Base-by-base conservation (phyloP, 768 basidiomycete species). In the Lactarius hatsudake region DNA sequence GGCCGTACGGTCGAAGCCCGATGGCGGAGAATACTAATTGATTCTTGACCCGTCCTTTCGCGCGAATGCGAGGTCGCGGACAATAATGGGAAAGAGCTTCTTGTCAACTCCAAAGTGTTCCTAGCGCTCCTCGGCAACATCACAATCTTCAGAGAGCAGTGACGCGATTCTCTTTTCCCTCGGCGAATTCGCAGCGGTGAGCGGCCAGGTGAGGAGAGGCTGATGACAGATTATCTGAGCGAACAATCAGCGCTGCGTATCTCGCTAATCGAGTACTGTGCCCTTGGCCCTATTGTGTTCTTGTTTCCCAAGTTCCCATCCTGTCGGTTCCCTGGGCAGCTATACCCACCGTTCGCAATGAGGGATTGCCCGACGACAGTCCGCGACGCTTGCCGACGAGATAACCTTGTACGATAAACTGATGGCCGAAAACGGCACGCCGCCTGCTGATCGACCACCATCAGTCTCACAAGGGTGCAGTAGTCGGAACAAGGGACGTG, bases 21-120 rank as follows among this genome's bases (percentile, higher is more conserved):
- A 64, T 32, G 43, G 43, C 51, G 61, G 65, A 60, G 13, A 26
- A 53, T 36, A 26, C 13, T 53, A 53, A 53, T 53, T 26, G 48
- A 12, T 15, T 51, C 43, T 45, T 45, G 20, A n/a, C 43, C 51
- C 23, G 48, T 51, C 48, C 23, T 28, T 15, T 26, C 23, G 13
- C 23, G 51, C 26, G 51, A 53, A 15, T 53, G 5, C 26, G 23
- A 26, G 12, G 26, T 53, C 51, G 13, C 45, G 20, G 18, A 18
- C 45, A 42, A 18, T 42, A 7, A 36, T 45, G 45, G n/a, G n/a
- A 51, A 51, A 51, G 10, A 10, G 26, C 26, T 53, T 53, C 23
- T 26, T 13, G 26, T 26, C 13, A 13, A 51, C 48, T 5, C 13
- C 23, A 23, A 18, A 51, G 51, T 28, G 51, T 53, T 23, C 51